Evolutionary conservation across 306 rosid species (phyloP), one percentile per base, ranked within the genome.

Genomic region (Quercus glauca): DNA sequence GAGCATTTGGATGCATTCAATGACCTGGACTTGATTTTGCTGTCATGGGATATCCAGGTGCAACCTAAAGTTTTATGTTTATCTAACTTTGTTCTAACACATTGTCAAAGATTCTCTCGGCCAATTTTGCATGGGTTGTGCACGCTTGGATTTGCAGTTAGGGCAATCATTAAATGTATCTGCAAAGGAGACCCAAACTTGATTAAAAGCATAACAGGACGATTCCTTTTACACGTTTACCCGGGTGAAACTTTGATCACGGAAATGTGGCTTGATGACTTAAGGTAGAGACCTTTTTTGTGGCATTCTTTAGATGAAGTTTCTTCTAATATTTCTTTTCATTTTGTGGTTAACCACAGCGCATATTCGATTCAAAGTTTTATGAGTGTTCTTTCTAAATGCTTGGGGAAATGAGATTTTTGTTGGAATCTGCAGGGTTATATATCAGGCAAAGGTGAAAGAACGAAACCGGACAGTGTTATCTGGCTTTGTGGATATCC

Each of bases 71-170:
- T 49, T 19, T 75, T 26, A 3, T 25, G 12, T 31, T 78, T 58
- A 25, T 57, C 87, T 80, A 17, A 84, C 76, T 35, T 37, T 69
- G 14, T 31, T 80, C 55, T 55, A 28, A 49, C 51, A 19, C 26
- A 43, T 59, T 90, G 76, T 78, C 72, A 55, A 80, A 95, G 98
- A 85, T 95, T 95, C 90, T 85, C 96, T 35, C 86, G 26, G 83
- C 99, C 99, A 75, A 95, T 95, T 89, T 85, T 91, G 76, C 99
- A 93, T 73, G 99, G 99, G 64, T 80, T 93, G 70, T 90, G 99
- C 93, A 80, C 96, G 20, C 89, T 95, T 58, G 99, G 99, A 74
- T 95, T 91, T 84, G 90, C 97, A 17, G 90, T 93, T 28, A 88
- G 98, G 85, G 99, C 98, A 65, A 80, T 95, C 83, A 89, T 91